Base-by-base conservation (phyloP, 2,329 filamentous ascomycete genomes). In the Penicillium sp. region DNA sequence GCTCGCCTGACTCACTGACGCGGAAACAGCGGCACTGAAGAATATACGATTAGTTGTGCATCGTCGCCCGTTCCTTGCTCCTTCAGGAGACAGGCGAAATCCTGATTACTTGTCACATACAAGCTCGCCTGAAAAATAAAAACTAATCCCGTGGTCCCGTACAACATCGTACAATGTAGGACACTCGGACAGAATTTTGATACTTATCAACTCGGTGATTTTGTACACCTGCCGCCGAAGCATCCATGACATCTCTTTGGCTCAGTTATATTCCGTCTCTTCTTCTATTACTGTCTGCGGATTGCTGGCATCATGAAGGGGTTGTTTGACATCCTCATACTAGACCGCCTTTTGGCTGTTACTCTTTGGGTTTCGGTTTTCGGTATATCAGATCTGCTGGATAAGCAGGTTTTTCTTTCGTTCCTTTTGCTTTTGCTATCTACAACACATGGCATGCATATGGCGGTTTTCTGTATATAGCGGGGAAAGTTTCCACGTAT, bases 1-100 rank as follows among this genome's bases (percentile, higher is more conserved):
- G 27, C 45, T 65, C 58, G 23, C 52, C 60, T 54, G 61, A 65
- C 6, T 10, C 40, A 3, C n/a, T 46, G 4, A 38, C 37, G 31
- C 57, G 56, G 10, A 64, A 57, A 47, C 16, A 40, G 29, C 52
- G 52, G 21, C 18, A 55, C 6, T 63, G 39, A 60, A 4, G 12
- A 50, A 35, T 32, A 9, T 31, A n/a, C 9, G 10, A 21, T 25
- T 7, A 13, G 25, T 25, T 6, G 1, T 41, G 9, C 18, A n/a
- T n/a, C 7, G 6, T 40, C 39, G 8, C 16, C 7, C 4, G 23
- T n/a, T 13, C 10, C 4, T 29, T 13, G 16, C 13, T 16, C 29
- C 23, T 37, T 21, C 12, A 18, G 18, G 35, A 21, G 29, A 5
- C 16, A 10, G 1, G 16, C 39, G 27, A 13, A 23, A 29, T 12